phyloP scores from a whole-genome alignment of 2,329 filamentous ascomycete species.

The Coleophoma crateriformis region DNA sequence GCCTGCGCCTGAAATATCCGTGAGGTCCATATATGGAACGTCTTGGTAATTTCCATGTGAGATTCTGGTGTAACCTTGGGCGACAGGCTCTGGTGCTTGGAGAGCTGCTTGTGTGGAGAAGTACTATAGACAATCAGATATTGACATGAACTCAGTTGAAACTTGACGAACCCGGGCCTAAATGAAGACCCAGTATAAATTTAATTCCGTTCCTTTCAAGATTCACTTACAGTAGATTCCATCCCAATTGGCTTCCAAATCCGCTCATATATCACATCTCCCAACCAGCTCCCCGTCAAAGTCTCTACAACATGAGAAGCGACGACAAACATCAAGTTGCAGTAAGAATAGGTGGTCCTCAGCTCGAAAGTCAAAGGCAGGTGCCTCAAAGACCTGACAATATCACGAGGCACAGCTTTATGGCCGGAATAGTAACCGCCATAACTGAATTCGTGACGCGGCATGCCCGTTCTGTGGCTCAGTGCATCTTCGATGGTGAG shows the following conservation, averaged over 20 bases:
- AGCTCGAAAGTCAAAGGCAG: slow-evolving; percentile 38
- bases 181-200: too few species aligned
- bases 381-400: slow-evolving; percentile 38
- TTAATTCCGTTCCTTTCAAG: too few species aligned
- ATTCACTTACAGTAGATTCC: slow-evolving; percentile 30
- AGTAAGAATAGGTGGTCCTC: slow-evolving; percentile 40
- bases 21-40: slow-evolving; percentile 22
- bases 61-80: slow-evolving; percentile 31
- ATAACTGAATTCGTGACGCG: slow-evolving; percentile 33
- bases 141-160: too few species aligned
- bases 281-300: slow-evolving; percentile 31
- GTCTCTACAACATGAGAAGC: slow-evolving; percentile 41
- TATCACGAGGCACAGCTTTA: slow-evolving; percentile 20
- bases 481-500: slow-evolving; percentile 49
- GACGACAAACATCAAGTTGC: slow-evolving; percentile 43
- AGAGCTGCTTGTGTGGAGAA: slow-evolving; percentile 17
- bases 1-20: slow-evolving; percentile 35
- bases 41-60: slow-evolving; percentile 27
- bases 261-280: slow-evolving; percentile 31
- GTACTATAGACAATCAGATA: slow-evolving; percentile 5
- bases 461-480: slow-evolving; percentile 45
- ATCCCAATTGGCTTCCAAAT: slow-evolving; percentile 43
- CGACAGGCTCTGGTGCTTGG: slow-evolving; percentile 25
- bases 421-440: slow-evolving; percentile 25
- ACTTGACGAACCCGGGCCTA: too few species aligned